phyloP scores from a whole-genome alignment of 2,329 filamentous ascomycete genomes.

The Talaromyces sp. region DNA sequence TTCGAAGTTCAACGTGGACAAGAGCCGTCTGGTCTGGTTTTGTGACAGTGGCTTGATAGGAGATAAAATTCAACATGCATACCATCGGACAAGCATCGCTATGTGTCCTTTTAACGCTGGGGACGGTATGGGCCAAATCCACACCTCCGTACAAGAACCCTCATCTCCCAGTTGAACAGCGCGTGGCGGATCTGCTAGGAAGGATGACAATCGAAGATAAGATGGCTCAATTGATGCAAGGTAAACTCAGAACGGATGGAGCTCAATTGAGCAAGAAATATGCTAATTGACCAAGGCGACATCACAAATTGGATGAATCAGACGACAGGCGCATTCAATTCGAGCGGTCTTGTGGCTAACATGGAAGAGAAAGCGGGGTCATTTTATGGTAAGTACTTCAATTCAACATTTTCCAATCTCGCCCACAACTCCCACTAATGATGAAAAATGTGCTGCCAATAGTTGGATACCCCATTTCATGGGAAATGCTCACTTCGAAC shows the following conservation, averaged over 20 bases:
- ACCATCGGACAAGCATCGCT: neutral
- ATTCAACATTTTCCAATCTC: too few relatives aligned
- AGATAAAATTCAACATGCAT: neutral
- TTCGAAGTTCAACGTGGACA: too few relatives aligned
- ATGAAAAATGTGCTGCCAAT: neutral
- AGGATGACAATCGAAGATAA: constrained; percentile 76
- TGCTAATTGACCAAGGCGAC: constrained; percentile 48
- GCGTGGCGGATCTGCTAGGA: constrained; percentile 64
- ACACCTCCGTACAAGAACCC: constrained; percentile 59
- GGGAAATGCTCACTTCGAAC: constrained; percentile 61
- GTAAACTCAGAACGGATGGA: constrained; percentile 18
- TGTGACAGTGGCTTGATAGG: neutral
- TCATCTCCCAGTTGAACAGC: constrained; percentile 58
- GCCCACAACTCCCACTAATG: neutral
- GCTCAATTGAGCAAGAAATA: neutral
- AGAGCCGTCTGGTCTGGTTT: too few relatives aligned
- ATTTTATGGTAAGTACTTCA: constrained; percentile 53
- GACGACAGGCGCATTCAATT: constrained; percentile 65
- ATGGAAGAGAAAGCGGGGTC: constrained; percentile 64
- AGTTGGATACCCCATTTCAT: constrained; percentile 65
- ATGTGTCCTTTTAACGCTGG: constrained; percentile 7
- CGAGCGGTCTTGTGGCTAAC: constrained; percentile 63
- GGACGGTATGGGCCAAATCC: constrained; percentile 14
- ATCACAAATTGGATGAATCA: constrained; percentile 70
- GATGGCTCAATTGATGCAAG: constrained; percentile 64